Percentiles rank a stretch among this genome's conserved stretches.
phyloP scores from a whole-genome alignment of 2,329 filamentous ascomycete genomes.

The Aspergillus uvarum region DNA sequence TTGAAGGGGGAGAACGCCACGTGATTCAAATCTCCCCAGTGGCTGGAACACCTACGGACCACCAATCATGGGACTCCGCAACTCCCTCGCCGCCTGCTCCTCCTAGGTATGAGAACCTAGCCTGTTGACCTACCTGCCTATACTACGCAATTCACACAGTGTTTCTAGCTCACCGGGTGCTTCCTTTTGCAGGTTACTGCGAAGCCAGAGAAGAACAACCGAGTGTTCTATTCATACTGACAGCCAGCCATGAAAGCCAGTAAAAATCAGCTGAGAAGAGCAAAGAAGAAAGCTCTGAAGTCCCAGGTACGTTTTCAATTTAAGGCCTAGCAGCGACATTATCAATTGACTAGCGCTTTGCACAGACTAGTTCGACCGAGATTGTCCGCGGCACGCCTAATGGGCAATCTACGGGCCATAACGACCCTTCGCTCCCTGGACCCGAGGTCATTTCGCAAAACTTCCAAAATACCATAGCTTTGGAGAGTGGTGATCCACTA shows the following conservation, averaged over 20 bases:
- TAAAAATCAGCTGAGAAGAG: constrained; percentile 91
- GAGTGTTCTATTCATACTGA: not conserved
- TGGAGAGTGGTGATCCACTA: constrained; percentile 70
- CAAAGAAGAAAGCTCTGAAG: constrained; percentile 93
- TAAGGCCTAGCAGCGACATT: not conserved
- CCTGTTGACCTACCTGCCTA: not conserved
- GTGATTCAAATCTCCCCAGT: not conserved
- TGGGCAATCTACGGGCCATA: constrained; percentile 7
- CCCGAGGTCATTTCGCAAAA: constrained; percentile 41
- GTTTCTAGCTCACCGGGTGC: not conserved
- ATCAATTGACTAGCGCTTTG: constrained; percentile 15
- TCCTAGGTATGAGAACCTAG: too few species aligned
- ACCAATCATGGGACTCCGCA: too few species aligned
- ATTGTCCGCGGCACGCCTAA: constrained; percentile 2
- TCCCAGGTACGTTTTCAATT: constrained; percentile 51
- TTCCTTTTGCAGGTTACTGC: not conserved
- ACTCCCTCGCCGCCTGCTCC: too few species aligned
- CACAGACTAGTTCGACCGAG: constrained; percentile 32
- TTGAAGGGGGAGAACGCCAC: not conserved
- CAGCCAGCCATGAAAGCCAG: constrained; percentile 64
- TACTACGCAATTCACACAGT: not conserved
- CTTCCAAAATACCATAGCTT: constrained; percentile 47
- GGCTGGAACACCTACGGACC: not conserved
- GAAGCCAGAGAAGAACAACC: not conserved
- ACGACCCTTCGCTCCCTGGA: constrained; percentile 12